Evolutionary conservation across 768 basidiomycete species (phyloP).

Genomic region (Rhizopogon rudus): DNA sequence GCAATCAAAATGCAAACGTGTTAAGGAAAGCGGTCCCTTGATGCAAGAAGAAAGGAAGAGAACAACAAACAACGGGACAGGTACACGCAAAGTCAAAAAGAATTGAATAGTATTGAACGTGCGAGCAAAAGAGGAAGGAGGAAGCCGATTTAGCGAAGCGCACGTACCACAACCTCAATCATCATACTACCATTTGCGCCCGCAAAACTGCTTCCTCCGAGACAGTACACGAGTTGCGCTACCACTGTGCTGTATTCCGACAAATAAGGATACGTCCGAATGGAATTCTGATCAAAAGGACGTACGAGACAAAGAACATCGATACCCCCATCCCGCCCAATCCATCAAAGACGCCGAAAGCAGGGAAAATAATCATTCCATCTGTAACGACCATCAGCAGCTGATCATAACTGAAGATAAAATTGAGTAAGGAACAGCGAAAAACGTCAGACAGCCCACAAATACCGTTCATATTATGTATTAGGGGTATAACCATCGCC

Average conservation of each 20-base stretch:
- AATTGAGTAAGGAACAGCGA: neutral
- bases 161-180: conserved; percentile 92
- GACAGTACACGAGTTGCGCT: conserved; percentile 78
- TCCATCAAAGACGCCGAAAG: conserved; percentile 69
- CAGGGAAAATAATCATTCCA: conserved; percentile 96
- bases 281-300: conserved; percentile 5
- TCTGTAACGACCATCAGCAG: conserved; percentile 35
- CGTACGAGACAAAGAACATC: conserved; percentile 87
- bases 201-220: conserved; percentile 85
- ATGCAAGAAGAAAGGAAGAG: too few relatives aligned
- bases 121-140: neutral
- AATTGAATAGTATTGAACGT: neutral
- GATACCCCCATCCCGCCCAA: conserved; percentile 90
- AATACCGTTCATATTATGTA: conserved; percentile 1
- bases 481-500: neutral
- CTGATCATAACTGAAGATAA: neutral
- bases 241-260: conserved; percentile 53
- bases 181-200: conserved; percentile 95
- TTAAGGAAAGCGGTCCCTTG: too few relatives aligned
- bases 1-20: neutral
- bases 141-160: neutral
- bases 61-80: neutral
- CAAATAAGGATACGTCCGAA: too few relatives aligned
- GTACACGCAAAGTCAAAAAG: neutral
- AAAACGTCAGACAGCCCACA: neutral